Percentiles rank a stretch among this genome's conserved stretches.
Conservation (phyloP, 2,329 filamentous ascomycete species). For the Paecilomyces formosus region DNA sequence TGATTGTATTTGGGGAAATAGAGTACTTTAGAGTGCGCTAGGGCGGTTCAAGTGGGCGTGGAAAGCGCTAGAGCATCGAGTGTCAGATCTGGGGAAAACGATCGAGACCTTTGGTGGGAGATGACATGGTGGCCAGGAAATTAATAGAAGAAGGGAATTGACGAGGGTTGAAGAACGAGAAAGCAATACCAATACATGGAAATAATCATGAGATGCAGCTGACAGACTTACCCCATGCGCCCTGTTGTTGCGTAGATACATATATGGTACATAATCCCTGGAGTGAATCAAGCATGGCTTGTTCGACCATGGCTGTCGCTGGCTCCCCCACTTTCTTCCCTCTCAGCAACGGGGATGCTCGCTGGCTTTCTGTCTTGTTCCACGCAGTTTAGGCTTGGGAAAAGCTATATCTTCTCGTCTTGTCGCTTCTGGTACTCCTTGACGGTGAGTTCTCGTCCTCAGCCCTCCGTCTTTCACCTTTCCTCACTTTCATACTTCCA, state of each 20-base stretch:
- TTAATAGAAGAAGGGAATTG: background rate
- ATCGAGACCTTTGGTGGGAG: background rate
- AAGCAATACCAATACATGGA: background rate
- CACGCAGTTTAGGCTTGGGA: background rate
- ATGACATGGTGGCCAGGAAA: background rate
- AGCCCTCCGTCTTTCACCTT: background rate
- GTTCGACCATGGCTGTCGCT: background rate
- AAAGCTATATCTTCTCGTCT: background rate
- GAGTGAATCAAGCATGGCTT: background rate
- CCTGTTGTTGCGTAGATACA: no score
- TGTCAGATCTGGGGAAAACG: background rate
- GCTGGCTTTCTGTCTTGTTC: background rate
- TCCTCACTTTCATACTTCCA: background rate
- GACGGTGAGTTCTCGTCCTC: background rate
- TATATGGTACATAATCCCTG: no score
- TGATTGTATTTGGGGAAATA: background rate
- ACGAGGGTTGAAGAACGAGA: background rate
- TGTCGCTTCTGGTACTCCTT: background rate
- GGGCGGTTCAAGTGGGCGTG: background rate
- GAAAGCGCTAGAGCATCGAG: background rate
- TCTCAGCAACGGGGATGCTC: background rate
- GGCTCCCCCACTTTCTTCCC: background rate
- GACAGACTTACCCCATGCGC: no score
- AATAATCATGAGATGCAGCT: no score
- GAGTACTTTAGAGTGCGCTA: background rate